phyloP scores from a whole-genome alignment of 2,329 filamentous ascomycete species.

The Penicillium aurantiogriseum region DNA sequence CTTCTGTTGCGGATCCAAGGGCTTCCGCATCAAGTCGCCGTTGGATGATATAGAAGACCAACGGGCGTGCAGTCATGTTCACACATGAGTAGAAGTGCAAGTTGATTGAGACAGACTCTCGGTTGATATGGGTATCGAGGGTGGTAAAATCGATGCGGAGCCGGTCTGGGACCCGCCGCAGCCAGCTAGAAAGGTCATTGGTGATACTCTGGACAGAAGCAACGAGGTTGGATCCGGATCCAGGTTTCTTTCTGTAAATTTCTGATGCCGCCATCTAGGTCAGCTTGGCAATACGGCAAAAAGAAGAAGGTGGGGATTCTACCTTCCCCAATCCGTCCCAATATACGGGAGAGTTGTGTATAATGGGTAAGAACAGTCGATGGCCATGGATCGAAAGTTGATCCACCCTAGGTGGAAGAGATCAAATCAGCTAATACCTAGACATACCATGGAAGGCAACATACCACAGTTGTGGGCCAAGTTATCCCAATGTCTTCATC shows the following conservation, averaged over 20 bases:
- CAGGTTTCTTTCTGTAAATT: constrained; percentile 52
- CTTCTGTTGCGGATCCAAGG: constrained; percentile 35
- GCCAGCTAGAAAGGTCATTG: constrained; percentile 51
- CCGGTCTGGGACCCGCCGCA: constrained; percentile 48
- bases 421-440: constrained; percentile 1
- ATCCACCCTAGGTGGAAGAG: constrained; percentile 11
- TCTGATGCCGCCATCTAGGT: constrained; percentile 24
- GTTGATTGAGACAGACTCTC: constrained; percentile 53
- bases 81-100: constrained; percentile 59
- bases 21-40: constrained; percentile 43
- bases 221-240: constrained; percentile 50
- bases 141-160: constrained; percentile 51
- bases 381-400: constrained; percentile 38
- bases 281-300: neutral
- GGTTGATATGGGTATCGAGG: constrained; percentile 44
- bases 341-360: constrained; percentile 53
- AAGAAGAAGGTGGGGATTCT: neutral
- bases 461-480: constrained; percentile 33
- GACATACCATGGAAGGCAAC: constrained; percentile 1
- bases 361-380: constrained; percentile 53
- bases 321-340: constrained; percentile 50
- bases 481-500: constrained; percentile 54
- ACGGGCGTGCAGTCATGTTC: constrained; percentile 56
- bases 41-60: constrained; percentile 56
- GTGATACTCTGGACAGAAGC: constrained; percentile 54